Evolutionary conservation across 768 basidiomycete species (phyloP).

Genomic region (Psilocybe tampanensis): DNA sequence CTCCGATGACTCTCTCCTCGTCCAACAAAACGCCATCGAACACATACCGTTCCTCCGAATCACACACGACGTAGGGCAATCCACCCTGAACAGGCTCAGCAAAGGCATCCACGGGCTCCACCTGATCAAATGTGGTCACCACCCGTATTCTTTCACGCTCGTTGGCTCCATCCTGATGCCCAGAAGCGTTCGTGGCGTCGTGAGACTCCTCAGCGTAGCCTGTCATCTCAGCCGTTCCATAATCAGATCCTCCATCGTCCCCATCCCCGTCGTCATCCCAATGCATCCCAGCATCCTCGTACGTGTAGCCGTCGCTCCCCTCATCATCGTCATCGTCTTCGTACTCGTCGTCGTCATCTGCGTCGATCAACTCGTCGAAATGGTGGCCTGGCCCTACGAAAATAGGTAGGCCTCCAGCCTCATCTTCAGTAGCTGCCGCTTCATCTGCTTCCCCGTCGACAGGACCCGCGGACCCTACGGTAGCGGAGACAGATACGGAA

Average conservation of each 20-base stretch:
- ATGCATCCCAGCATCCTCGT: no score
- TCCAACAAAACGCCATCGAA: constrained; percentile 42
- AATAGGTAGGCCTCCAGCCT: background rate
- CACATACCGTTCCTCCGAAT: constrained; percentile 4
- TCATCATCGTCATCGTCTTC: background rate
- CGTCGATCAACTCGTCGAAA: no score
- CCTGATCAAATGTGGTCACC: background rate
- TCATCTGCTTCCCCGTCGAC: background rate
- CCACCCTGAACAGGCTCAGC: constrained; percentile 23
- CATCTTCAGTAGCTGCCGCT: no score
- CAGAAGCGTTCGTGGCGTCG: no score
- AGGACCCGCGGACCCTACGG: background rate
- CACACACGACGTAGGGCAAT: constrained; percentile 29
- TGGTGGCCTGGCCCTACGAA: no score
- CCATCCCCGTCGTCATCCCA: background rate
- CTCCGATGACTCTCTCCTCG: constrained; percentile 41
- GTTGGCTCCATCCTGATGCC: background rate
- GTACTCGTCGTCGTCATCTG: background rate
- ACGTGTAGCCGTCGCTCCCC: background rate
- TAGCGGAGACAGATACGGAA: background rate
- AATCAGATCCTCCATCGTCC: background rate
- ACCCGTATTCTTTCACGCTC: background rate
- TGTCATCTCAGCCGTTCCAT: background rate
- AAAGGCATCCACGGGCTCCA: constrained; percentile 23
- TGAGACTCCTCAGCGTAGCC: background rate